A percentile compares a stretch with the other conserved stretches of the same genome.
Conservation (phyloP, 345 rosid species). For the Gossypium herbaceum region DNA sequence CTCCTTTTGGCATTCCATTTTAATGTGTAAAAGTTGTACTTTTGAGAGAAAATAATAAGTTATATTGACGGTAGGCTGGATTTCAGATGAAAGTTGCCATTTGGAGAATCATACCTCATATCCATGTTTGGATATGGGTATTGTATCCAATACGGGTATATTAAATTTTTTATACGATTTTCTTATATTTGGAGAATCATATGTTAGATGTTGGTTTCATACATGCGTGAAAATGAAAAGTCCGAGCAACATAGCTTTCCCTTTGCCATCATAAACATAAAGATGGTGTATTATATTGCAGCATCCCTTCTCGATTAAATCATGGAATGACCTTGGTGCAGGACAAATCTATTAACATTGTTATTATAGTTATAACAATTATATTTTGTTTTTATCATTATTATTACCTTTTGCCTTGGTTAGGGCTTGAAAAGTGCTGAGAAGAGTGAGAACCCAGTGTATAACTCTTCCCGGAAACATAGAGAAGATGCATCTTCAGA, state of each 20-base stretch:
- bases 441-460: constrained; percentile 33
- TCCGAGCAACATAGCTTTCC: neutral
- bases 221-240: too few relatives aligned
- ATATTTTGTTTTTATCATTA: constrained; percentile 21
- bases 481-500: constrained; percentile 66
- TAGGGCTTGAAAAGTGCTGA: constrained; percentile 59
- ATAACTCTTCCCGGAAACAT: constrained; percentile 46
- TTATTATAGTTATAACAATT: neutral
- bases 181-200: too few relatives aligned
- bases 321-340: neutral
- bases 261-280: neutral
- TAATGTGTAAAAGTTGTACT: neutral
- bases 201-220: too few relatives aligned
- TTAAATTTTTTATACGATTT: too few relatives aligned
- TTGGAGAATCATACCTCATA: neutral
- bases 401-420: constrained; percentile 11
- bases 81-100: neutral
- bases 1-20: neutral
- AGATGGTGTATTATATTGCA: neutral
- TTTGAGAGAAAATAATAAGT: neutral
- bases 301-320: neutral
- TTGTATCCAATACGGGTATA: too few relatives aligned
- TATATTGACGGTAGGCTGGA: neutral
- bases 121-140: too few relatives aligned
- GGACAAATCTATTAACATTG: constrained; percentile 17